These are phyloP conservation scores for Heliamphora pulchella DNA, from an alignment of 179 eudicot species.

Conservation along the genomic window DNA sequence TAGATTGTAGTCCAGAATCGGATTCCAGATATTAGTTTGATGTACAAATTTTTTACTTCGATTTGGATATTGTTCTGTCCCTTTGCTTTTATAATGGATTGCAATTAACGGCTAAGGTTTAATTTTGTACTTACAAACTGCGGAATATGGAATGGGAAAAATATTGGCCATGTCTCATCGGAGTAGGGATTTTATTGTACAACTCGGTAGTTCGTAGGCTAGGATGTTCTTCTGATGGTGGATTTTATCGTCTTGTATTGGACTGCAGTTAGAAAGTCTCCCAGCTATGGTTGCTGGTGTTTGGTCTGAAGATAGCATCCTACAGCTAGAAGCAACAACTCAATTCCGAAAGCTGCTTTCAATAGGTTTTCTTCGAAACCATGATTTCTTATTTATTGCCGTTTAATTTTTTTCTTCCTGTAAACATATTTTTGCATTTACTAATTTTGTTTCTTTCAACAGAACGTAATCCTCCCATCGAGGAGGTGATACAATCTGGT, in stretches of 20 bases:
- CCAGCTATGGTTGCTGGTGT: constrained; percentile 50
- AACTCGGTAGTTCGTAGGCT: not conserved
- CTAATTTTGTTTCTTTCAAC: constrained; percentile 10
- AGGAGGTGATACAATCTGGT: constrained; percentile 80
- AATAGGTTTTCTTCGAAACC: constrained; percentile 36
- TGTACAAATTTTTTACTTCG: not conserved
- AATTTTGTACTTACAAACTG: not conserved
- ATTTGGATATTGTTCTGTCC: not conserved
- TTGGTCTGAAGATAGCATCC: constrained; percentile 35
- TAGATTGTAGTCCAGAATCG: not conserved
- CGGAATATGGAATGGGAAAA: not conserved
- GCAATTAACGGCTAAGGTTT: not conserved
- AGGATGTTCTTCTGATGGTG: not conserved
- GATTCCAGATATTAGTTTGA: not conserved
- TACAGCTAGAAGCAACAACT: constrained; percentile 61
- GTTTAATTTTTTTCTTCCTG: not conserved
- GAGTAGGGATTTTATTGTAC: not conserved
- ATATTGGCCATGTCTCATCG: not conserved
- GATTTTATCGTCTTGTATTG: not conserved
- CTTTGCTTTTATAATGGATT: not conserved
- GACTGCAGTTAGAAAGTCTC: constrained; percentile 49
- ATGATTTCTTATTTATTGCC: not conserved
- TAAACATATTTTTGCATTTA: constrained; percentile 1
- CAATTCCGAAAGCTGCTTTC: constrained; percentile 85
- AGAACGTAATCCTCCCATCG: constrained; percentile 85